These are phyloP conservation scores for Colletotrichum caudatum DNA, from an alignment of 2,329 filamentous ascomycete species.

Conservation along the genomic window DNA sequence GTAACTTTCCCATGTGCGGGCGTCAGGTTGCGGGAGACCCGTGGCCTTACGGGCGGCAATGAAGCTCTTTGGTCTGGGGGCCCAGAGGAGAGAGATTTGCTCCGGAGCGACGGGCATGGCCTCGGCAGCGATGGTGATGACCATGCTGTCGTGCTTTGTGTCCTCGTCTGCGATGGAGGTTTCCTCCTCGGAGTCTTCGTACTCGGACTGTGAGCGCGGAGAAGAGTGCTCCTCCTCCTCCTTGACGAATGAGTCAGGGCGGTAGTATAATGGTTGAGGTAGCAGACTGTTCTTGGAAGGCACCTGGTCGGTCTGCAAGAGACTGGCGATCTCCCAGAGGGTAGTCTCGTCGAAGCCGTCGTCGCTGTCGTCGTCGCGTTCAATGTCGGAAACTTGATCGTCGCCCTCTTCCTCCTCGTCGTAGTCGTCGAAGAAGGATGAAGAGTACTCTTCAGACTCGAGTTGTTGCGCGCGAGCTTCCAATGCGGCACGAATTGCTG, in stretches of 20 bases:
- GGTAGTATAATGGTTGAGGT: slow-evolving; percentile 47
- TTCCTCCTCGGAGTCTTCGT: slow-evolving; percentile 41
- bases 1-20: slow-evolving; percentile 53
- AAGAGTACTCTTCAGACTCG: slow-evolving; percentile 57
- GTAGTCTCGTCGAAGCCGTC: slow-evolving; percentile 72
- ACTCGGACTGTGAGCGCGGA: slow-evolving; percentile 47
- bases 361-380: slow-evolving; percentile 55
- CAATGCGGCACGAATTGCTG: slow-evolving; percentile 46
- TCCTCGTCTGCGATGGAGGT: slow-evolving; percentile 46
- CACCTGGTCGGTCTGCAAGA: slow-evolving; percentile 65
- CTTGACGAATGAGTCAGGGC: slow-evolving; percentile 42
- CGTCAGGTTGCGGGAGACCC: slow-evolving; percentile 54
- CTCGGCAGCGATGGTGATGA: slow-evolving; percentile 50
- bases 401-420: slow-evolving; percentile 62
- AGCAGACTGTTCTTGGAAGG: slow-evolving; percentile 66
- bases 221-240: slow-evolving; percentile 49
- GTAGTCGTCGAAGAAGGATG: slow-evolving; percentile 71
- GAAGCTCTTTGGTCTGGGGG: slow-evolving; percentile 24
- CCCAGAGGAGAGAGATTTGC: slow-evolving; percentile 38
- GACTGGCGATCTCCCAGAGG: slow-evolving; percentile 72
- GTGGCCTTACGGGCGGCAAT: slow-evolving; percentile 28
- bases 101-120: slow-evolving; percentile 33
- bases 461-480: slow-evolving; percentile 52
- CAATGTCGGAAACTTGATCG: slow-evolving; percentile 51
- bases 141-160: slow-evolving; percentile 45